phyloP scores from a whole-genome alignment of 345 rosid genomes.

The Crucihimalaya himalaica region DNA sequence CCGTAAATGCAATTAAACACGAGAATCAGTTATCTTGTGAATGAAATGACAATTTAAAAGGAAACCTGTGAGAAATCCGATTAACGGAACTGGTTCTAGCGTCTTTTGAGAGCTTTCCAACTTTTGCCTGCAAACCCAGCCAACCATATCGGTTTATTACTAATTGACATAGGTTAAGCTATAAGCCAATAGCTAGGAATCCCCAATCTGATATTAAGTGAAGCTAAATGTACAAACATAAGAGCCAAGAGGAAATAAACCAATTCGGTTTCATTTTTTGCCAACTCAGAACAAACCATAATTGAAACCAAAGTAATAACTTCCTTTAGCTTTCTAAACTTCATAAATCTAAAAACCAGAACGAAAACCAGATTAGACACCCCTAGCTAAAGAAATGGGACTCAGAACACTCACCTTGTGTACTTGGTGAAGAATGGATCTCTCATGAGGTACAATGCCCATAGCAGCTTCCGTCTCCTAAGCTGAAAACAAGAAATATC shows the following conservation, averaged over 20 bases:
- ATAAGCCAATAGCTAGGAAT: neutral
- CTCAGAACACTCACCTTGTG: conserved; percentile 53
- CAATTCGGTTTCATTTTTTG: neutral
- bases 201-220: neutral
- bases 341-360: neutral
- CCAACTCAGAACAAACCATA: neutral
- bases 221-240: neutral
- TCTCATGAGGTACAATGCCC: conserved; percentile 94
- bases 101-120: conserved; percentile 64
- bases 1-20: neutral
- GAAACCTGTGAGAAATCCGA: conserved; percentile 75
- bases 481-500: conserved; percentile 48
- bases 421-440: conserved; percentile 93
- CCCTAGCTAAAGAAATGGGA: neutral
- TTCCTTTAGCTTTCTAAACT: neutral
- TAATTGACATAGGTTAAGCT: neutral
- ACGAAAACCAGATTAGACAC: neutral
- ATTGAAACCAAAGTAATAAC: neutral
- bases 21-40: neutral
- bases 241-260: neutral
- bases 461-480: conserved; percentile 77
- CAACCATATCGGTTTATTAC: neutral
- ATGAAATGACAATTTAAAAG: neutral
- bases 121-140: conserved; percentile 59
- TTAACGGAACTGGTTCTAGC: conserved; percentile 67